Conservation (phyloP, 2,329 filamentous ascomycete genomes). For the Paecilomyces fulvus region DNA sequence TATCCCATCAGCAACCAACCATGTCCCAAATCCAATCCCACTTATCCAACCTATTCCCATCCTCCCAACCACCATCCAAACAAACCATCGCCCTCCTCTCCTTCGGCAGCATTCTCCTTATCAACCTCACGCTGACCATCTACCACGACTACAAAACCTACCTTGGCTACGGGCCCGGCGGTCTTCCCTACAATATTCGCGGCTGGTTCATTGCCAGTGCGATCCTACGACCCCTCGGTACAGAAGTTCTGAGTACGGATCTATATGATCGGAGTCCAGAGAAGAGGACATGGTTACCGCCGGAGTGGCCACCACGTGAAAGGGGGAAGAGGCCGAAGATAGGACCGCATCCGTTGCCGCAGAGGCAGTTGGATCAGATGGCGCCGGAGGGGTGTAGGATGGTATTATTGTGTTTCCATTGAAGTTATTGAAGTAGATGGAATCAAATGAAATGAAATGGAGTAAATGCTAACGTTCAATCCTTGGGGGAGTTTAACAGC, state of each 20-base stretch:
- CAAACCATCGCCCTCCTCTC: not conserved
- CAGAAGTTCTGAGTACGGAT: not conserved
- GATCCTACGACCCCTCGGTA: not conserved
- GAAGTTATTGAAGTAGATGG: no score
- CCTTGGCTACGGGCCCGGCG: not conserved
- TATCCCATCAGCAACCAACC: not conserved
- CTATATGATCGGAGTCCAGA: not conserved
- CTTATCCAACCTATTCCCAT: not conserved
- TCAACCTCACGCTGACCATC: not conserved
- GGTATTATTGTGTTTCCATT: not conserved
- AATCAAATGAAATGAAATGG: no score
- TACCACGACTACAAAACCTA: conserved; percentile 1
- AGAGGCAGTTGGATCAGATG: conserved; percentile 1
- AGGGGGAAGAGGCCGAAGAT: not conserved
- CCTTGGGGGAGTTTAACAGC: not conserved
- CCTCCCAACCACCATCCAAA: not conserved
- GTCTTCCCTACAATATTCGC: not conserved
- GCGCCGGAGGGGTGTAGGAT: not conserved
- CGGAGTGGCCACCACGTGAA: not conserved
- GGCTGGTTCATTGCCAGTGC: not conserved
- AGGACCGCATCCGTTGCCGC: conserved; percentile 1
- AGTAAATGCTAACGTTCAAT: no score
- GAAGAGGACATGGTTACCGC: conserved; percentile 1
- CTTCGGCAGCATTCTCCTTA: not conserved
- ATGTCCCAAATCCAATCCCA: not conserved